Conservation (phyloP, 2,329 filamentous ascomycete species). For the Diaporthe ampelina region DNA sequence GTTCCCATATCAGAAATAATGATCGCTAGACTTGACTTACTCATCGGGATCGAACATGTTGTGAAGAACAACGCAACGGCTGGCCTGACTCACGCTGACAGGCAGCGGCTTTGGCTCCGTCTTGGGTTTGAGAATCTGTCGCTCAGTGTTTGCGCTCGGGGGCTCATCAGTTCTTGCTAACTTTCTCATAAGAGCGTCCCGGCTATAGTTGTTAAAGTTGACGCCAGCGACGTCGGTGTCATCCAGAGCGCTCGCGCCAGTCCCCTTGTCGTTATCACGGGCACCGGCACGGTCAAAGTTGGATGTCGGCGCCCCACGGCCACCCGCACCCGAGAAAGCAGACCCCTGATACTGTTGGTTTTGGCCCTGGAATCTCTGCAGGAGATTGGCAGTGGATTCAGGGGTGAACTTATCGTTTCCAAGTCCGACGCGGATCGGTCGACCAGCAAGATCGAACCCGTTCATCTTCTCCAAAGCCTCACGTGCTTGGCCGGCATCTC, state of each 20-base stretch:
- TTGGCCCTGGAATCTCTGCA: slow-evolving; percentile 91
- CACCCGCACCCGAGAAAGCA: slow-evolving; percentile 90
- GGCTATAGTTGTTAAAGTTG: slow-evolving; percentile 99
- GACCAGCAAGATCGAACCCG: slow-evolving; percentile 96
- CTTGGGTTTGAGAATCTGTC: slow-evolving; percentile 82
- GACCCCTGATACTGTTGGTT: slow-evolving; percentile 88
- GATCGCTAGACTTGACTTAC: slow-evolving; percentile 75
- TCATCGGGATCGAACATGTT: slow-evolving; percentile 95
- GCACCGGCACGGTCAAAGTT: slow-evolving; percentile 93
- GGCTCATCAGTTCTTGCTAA: slow-evolving; percentile 95
- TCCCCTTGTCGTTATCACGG: slow-evolving; percentile 89
- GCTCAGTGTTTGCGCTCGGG: slow-evolving; percentile 75
- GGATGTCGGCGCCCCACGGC: slow-evolving; percentile 85
- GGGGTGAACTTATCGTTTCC: slow-evolving; percentile 99
- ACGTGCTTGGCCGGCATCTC: slow-evolving; percentile 89
- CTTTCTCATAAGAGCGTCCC: slow-evolving; percentile 98
- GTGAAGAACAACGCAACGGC: slow-evolving; percentile 91
- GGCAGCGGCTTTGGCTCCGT: slow-evolving; percentile 82
- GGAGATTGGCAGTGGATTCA: slow-evolving; percentile 92
- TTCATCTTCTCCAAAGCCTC: slow-evolving; percentile 99
- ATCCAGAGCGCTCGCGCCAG: slow-evolving; percentile 93
- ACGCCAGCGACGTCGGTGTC: slow-evolving; percentile 98
- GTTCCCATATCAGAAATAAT: background rate
- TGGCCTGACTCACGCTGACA: slow-evolving; percentile 91
- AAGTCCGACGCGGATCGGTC: slow-evolving; percentile 97